Conservation (phyloP, 2,329 filamentous ascomycete species). For the Boeremia lycopersici region DNA sequence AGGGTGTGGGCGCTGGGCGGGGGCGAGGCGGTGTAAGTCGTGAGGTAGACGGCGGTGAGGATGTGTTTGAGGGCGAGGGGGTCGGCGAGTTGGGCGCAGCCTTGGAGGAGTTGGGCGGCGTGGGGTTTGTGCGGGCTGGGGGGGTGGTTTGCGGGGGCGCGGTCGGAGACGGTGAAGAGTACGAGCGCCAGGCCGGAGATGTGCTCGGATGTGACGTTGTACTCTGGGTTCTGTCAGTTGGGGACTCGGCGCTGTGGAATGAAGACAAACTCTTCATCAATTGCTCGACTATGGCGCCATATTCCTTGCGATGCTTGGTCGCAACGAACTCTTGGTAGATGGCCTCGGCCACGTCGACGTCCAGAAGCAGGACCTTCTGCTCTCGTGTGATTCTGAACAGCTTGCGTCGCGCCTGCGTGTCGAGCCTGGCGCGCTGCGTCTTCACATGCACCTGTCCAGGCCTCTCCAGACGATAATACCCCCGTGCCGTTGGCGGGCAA, state of each 20-base stretch:
- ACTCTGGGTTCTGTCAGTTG: conserved; percentile 28
- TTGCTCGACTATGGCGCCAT: conserved; percentile 11
- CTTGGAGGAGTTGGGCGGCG: conserved; percentile 31
- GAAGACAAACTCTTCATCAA: conserved; percentile 4
- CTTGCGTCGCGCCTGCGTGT: conserved; percentile 26
- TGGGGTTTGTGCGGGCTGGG: conserved; percentile 32
- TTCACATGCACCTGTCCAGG: conserved; percentile 26
- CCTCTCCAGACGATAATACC: conserved; percentile 4
- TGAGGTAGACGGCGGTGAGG: conserved; percentile 33
- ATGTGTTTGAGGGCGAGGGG: conserved; percentile 37
- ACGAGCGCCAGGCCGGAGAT: conserved; percentile 35
- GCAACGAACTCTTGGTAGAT: conserved; percentile 35
- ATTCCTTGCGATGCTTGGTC: conserved; percentile 26
- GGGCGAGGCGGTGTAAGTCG: conserved; percentile 10
- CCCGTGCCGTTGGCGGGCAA: neutral
- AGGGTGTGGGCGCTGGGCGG: conserved; percentile 20
- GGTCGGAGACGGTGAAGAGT: conserved; percentile 33
- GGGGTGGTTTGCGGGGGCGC: conserved; percentile 29
- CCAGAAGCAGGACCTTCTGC: conserved; percentile 23
- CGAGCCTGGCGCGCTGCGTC: conserved; percentile 27
- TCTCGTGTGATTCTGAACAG: conserved; percentile 27
- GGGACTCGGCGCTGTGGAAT: neutral
- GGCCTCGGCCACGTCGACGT: conserved; percentile 24
- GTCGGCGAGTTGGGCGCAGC: conserved; percentile 37
- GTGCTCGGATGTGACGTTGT: conserved; percentile 29